A percentile compares a stretch with the other conserved stretches of the same genome.
These are phyloP conservation scores for Mucor lusitanicus DNA, from an alignment of 371 early-diverging fungal genomes.

Conservation along the genomic window DNA sequence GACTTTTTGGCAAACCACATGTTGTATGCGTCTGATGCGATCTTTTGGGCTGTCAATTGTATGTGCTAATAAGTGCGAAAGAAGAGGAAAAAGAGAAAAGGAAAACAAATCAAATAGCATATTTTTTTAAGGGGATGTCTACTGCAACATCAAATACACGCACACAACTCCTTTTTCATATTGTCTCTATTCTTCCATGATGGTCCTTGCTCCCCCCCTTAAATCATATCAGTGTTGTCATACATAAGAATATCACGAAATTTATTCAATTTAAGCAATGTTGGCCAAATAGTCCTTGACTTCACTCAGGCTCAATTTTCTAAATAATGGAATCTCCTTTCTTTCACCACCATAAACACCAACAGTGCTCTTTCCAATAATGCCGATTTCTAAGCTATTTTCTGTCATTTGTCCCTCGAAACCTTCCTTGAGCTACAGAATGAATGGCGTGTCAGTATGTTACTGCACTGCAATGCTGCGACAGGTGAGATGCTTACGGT, in stretches of 20 bases:
- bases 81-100: constrained; percentile 6
- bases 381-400: constrained; percentile 92
- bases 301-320: constrained; percentile 75
- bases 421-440: constrained; percentile 85
- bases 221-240: constrained; percentile 1
- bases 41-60: neutral
- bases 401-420: constrained; percentile 97
- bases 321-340: constrained; percentile 69
- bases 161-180: constrained; percentile 2
- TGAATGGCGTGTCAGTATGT: neutral
- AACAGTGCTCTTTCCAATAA: constrained; percentile 71
- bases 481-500: constrained; percentile 55
- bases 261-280: constrained; percentile 63
- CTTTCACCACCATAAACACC: constrained; percentile 61
- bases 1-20: constrained; percentile 1
- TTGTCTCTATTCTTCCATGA: neutral
- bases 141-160: neutral
- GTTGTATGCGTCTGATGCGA: neutral
- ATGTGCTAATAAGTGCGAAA: neutral
- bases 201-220: neutral
- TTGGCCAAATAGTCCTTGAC: constrained; percentile 96
- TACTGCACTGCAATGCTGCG: neutral
- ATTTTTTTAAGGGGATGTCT: constrained; percentile 10
- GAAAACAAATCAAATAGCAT: neutral
- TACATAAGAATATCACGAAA: neutral